Conservation (phyloP, 148 eudicot species). For the Chenopodium album region DNA sequence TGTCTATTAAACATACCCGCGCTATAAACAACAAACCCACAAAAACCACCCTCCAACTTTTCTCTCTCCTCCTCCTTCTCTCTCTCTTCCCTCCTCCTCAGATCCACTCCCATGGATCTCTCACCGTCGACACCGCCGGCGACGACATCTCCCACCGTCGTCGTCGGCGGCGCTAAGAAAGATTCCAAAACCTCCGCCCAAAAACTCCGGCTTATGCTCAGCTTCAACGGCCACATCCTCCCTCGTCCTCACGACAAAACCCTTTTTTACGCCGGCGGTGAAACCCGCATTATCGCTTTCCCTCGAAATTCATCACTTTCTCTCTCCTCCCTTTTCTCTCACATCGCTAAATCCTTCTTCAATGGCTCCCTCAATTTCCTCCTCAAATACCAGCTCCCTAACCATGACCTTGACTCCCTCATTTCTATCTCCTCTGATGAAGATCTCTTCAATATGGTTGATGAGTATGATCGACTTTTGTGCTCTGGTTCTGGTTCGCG, state of each 20-base stretch:
- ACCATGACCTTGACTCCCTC: slow-evolving; percentile 78
- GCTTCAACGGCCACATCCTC: slow-evolving; percentile 78
- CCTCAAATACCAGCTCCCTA: slow-evolving; percentile 78
- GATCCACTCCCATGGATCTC: slow-evolving; percentile 43
- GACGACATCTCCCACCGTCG: neutral
- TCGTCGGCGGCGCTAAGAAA: slow-evolving; percentile 8
- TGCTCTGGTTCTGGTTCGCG: slow-evolving; percentile 27
- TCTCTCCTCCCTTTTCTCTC: slow-evolving; percentile 41
- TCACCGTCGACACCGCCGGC: slow-evolving; percentile 28
- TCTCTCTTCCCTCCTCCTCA: slow-evolving; percentile 7
- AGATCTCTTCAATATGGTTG: slow-evolving; percentile 75
- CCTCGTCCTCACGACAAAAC: slow-evolving; percentile 72
- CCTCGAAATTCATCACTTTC: slow-evolving; percentile 43
- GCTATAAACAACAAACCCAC: neutral
- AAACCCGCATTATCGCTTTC: slow-evolving; percentile 72
- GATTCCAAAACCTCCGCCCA: neutral
- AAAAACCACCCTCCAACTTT: neutral
- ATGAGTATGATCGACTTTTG: slow-evolving; percentile 59
- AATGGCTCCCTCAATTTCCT: slow-evolving; percentile 38
- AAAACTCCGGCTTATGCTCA: slow-evolving; percentile 80
- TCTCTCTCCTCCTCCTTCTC: neutral
- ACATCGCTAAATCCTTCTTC: slow-evolving; percentile 45
- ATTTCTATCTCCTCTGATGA: slow-evolving; percentile 76
- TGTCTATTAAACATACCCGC: neutral
- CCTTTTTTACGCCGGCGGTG: slow-evolving; percentile 81